Evolutionary conservation across 208 protist species (phyloP), one percentile per base, ranked within the genome.

Genomic region (Trypanosoma mega): DNA sequence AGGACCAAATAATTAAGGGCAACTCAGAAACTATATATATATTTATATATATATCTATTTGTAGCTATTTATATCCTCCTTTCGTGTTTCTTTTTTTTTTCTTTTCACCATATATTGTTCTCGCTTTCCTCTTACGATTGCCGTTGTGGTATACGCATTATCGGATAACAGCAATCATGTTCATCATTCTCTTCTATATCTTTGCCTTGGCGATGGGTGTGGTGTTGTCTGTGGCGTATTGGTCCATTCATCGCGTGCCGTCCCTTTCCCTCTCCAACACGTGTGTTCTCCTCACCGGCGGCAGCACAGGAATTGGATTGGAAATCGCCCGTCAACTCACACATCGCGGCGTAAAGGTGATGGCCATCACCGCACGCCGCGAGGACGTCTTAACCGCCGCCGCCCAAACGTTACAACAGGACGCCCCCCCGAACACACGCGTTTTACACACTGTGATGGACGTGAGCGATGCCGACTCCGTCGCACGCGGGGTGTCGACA

Each of bases 281-380:
- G 20, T 80, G 65, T 43, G 89, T 84, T 45, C 74, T 94, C 27
- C 61, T 97, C 36, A 93, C 87, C 11, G 92, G 92, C 31, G 92
- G 92, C 39, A 93, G 86, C 52, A 60, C 47, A 0, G 92, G 92
- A 33, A 97, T 97, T 59, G 91, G 91, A 21, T 55, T 92, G 5
- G 80, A 85, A 41, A 84, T 76, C 1, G 91, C 82, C 8, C 69
- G 83, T 59, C 55, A 58, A 44, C 76, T 96, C 4, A 74, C 68
- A 12, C 69, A 66, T 9, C 58, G 71, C 20, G 45, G 73, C 8
- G 84, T 78, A 36, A 60, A 68, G 12, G 63, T 76, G 44, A 69
- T 97, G 8, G 74, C 93, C 29, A 74, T 97, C 30, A 76, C 84
- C 1, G 92, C 89, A 1, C 63, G 92, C 0, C 79, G 82, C 0